phyloP scores from a whole-genome alignment of 225 moss, liverwort and hornwort genomes.

The Anthoceros angustus region DNA sequence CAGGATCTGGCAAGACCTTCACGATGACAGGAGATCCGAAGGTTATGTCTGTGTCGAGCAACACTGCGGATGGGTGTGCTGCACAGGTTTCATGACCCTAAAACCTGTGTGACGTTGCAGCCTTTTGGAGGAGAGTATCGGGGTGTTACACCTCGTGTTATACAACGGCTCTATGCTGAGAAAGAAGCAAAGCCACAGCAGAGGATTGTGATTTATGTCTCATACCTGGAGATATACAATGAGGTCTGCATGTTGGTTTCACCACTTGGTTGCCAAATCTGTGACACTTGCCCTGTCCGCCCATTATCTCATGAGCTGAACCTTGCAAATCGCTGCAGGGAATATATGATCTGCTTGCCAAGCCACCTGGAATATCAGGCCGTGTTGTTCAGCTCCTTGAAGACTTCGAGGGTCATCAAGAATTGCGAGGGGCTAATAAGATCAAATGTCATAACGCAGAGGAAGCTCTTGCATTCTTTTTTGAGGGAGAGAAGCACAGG shows the following conservation, averaged over 20 bases:
- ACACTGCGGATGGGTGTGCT: no score
- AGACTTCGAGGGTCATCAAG: conserved; percentile 49
- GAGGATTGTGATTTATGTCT: conserved; percentile 68
- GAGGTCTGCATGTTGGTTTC: conserved; percentile 31
- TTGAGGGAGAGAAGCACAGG: conserved; percentile 79
- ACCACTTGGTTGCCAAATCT: not conserved
- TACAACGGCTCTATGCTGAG: conserved; percentile 64
- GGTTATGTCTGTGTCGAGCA: conserved; percentile 15
- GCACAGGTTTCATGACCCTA: not conserved
- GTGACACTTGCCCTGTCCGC: not conserved
- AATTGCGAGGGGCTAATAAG: conserved; percentile 65
- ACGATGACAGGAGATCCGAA: conserved; percentile 86
- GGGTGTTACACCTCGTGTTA: conserved; percentile 60
- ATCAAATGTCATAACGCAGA: conserved; percentile 57
- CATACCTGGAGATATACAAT: conserved; percentile 89
- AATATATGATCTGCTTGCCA: not conserved
- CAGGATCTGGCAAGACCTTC: conserved; percentile 88
- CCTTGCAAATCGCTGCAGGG: not conserved
- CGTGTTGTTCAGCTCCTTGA: conserved; percentile 32
- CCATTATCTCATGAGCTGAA: not conserved
- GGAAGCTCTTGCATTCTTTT: conserved; percentile 58
- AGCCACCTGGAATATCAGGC: conserved; percentile 59
- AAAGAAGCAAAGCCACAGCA: conserved; percentile 69
- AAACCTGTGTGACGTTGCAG: conserved; percentile 20
- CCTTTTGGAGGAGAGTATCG: conserved; percentile 31